Percentiles rank a stretch among this genome's conserved stretches.
Evolutionary conservation across 2,329 filamentous ascomycete genomes (phyloP).

Genomic region (Trichoderma gracile): DNA sequence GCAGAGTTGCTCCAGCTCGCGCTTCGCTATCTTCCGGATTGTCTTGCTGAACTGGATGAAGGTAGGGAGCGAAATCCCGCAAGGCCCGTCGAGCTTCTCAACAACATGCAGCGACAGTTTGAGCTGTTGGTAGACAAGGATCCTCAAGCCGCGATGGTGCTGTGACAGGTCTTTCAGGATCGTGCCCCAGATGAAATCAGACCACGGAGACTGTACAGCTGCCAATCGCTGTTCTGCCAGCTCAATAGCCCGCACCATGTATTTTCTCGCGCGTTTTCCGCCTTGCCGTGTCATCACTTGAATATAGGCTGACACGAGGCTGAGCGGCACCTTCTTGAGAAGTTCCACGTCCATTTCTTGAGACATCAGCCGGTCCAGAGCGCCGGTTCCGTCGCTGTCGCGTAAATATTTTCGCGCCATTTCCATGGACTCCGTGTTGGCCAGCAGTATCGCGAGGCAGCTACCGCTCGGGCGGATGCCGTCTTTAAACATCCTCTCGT

Average conservation of each 20-base stretch:
- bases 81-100: constrained; percentile 34
- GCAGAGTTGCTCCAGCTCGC: constrained; percentile 32
- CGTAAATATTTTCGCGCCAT: constrained; percentile 52
- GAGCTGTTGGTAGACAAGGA: constrained; percentile 37
- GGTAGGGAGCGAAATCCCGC: constrained; percentile 30
- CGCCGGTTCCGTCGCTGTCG: constrained; percentile 40
- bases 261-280: constrained; percentile 29
- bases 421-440: constrained; percentile 50
- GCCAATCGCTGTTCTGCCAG: constrained; percentile 35
- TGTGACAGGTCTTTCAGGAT: constrained; percentile 40
- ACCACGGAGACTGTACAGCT: constrained; percentile 33
- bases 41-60: constrained; percentile 32
- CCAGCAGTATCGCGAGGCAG: constrained; percentile 58
- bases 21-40: constrained; percentile 29
- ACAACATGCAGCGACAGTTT: constrained; percentile 34
- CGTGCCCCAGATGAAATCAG: constrained; percentile 37
- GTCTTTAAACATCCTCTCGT: constrained; percentile 55
- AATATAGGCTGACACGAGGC: constrained; percentile 54
- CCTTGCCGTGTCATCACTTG: constrained; percentile 33
- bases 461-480: constrained; percentile 51
- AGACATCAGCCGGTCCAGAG: constrained; percentile 28
- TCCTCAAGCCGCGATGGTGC: constrained; percentile 33
- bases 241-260: constrained; percentile 38
- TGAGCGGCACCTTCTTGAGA: constrained; percentile 34
- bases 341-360: constrained; percentile 31